phyloP scores from a whole-genome alignment of 2,329 filamentous ascomycete species.

The Clonostachys sp. region DNA sequence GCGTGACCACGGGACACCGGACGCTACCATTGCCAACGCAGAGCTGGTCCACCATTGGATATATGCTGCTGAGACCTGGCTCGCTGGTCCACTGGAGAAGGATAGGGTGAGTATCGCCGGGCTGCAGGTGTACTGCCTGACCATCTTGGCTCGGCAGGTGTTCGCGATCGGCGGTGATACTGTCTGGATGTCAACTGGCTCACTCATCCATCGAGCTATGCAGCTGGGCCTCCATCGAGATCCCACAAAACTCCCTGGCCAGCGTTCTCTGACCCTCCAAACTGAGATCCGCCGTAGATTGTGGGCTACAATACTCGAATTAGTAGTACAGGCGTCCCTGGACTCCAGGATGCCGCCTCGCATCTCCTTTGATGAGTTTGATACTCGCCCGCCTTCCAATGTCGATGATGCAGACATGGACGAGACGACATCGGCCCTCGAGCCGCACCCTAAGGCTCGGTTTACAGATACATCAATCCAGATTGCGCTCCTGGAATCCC shows the following conservation, averaged over 20 bases:
- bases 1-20: conserved; percentile 10
- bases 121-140: conserved; percentile 32
- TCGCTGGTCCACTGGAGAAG: conserved; percentile 31
- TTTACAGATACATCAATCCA: conserved; percentile 26
- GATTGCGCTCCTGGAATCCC: conserved; percentile 23
- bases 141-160: conserved; percentile 29
- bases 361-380: conserved; percentile 31
- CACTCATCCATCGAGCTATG: conserved; percentile 34
- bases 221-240: conserved; percentile 39
- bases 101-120: conserved; percentile 19
- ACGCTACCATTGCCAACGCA: conserved; percentile 10
- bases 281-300: conserved; percentile 33
- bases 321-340: conserved; percentile 27
- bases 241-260: conserved; percentile 26
- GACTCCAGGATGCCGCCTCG: conserved; percentile 31
- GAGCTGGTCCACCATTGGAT: conserved; percentile 27
- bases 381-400: conserved; percentile 30
- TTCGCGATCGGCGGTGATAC: conserved; percentile 32
- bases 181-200: conserved; percentile 33
- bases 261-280: conserved; percentile 19
- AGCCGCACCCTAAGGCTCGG: neutral
- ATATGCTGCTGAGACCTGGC: conserved; percentile 32
- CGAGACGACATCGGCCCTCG: conserved; percentile 8
- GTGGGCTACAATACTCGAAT: conserved; percentile 36
- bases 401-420: conserved; percentile 19